Conservation (phyloP, 2,329 filamentous ascomycete genomes). For the Rosellinia necatrix region DNA sequence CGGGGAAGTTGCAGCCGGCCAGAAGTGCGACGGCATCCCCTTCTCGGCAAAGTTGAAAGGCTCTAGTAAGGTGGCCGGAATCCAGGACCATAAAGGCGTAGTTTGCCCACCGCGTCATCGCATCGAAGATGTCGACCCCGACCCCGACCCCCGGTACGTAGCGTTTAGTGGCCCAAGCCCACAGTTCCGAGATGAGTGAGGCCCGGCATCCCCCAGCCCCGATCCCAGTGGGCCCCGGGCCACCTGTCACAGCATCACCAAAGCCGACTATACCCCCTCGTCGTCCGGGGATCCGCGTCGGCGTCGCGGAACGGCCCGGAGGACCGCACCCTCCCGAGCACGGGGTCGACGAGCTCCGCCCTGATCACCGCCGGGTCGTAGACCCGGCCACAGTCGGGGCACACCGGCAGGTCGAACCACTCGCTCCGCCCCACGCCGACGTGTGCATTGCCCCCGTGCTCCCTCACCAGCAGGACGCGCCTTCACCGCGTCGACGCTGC, state of each 20-base stretch:
- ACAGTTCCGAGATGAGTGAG: too few relatives aligned
- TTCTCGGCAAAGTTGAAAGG: slow-evolving; percentile 4
- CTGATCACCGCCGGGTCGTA: neutral
- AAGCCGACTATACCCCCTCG: neutral
- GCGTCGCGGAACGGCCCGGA: neutral
- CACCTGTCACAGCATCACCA: neutral
- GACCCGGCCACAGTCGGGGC: neutral
- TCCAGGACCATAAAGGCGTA: slow-evolving; percentile 11
- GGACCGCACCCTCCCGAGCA: neutral
- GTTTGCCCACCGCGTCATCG: neutral
- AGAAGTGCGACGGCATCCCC: slow-evolving; percentile 12
- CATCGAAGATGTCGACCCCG: neutral
- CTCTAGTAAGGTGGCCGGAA: slow-evolving; percentile 6
- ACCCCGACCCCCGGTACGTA: neutral
- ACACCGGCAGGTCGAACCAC: neutral
- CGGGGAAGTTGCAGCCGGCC: neutral
- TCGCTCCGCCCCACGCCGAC: too few relatives aligned
- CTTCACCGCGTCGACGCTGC: too few relatives aligned
- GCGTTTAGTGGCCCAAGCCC: too few relatives aligned
- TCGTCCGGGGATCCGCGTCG: neutral
- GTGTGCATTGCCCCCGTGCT: too few relatives aligned
- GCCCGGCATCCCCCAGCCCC: too few relatives aligned
- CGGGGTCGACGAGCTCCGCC: neutral
- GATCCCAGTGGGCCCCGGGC: neutral
- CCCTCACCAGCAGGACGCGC: too few relatives aligned